Evolutionary conservation across 2,329 filamentous ascomycete species (phyloP), one percentile per base, ranked within the genome.

Genomic region (Huntiella decipiens): DNA sequence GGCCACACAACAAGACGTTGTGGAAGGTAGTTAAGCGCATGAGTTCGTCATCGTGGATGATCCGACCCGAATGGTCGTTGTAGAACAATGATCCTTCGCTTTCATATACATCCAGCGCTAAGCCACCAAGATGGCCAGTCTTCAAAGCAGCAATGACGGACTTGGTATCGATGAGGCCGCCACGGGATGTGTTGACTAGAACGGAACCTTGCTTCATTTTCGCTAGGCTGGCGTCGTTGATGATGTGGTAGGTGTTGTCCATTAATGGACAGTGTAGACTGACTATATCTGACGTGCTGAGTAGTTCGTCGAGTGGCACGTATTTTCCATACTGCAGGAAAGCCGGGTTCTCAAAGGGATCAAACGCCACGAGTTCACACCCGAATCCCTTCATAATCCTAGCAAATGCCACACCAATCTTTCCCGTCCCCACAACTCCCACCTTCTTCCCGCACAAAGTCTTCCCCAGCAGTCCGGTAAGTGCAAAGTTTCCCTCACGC

Each of bases 61-160:
- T 74, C 51, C 76, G 67, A 11, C 63, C 67, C 4, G 73, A 77
- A 54, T 77, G 73, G 52, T 80, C 76, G 53, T 72, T 67, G 57
- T 80, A 80, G 54, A 81, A 81, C 33, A 79, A 60, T 35, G 63
- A 58, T n/a, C 67, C 63, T 56, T 82, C 77, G 37, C 67, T 68
- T 55, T 82, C 77, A 56, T 81, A 82, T 12, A 82, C 77, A 55
- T 82, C 77, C 35, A 82, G 63, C 0, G 75, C 77, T 28, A 79
- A 61, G 1, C 73, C 76, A 5, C 74, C 73, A 2, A 82, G 61
- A 17, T 67, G 66, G n/a, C 64, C 65, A 34, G 56, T 63, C 61
- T 82, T 80, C 49, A 82, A 65, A 10, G 73, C 71, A 16, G 66
- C 60, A 46, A 79, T 72, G 47, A 78, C 67, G 8, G 74, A 70